phyloP scores from a whole-genome alignment of 768 basidiomycete genomes.

The Serendipita vermifera region DNA sequence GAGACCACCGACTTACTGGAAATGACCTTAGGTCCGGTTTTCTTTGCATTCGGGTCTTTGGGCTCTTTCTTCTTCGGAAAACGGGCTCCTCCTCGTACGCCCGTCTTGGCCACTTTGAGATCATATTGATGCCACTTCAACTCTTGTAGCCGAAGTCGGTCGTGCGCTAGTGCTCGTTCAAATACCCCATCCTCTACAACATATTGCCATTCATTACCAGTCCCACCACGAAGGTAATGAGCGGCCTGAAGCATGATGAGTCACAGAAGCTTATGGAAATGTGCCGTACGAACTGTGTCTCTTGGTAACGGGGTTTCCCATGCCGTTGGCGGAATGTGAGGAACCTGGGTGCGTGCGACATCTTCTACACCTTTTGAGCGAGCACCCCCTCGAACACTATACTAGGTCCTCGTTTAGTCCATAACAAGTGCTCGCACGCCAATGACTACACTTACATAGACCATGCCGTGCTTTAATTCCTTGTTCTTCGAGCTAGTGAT shows the following conservation, averaged over 20 bases:
- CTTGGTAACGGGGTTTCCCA: slow-evolving; percentile 4
- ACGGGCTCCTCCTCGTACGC: no score
- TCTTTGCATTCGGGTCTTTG: no score
- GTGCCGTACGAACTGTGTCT: not conserved
- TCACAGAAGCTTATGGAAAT: not conserved
- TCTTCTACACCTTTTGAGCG: not conserved
- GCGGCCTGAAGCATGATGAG: not conserved
- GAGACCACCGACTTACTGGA: no score
- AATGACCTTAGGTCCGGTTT: no score
- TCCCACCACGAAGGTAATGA: not conserved
- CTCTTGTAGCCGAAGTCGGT: not conserved
- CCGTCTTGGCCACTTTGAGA: no score
- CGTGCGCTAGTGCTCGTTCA: not conserved
- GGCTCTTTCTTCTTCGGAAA: no score
- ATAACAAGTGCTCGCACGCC: not conserved
- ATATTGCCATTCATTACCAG: not conserved
- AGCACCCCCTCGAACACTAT: slow-evolving; percentile 1
- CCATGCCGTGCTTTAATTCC: not conserved
- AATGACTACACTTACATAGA: not conserved
- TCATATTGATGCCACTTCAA: not conserved
- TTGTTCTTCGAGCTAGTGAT: not conserved
- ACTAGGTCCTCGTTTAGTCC: not conserved
- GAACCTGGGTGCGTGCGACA: not conserved
- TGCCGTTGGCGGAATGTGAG: not conserved
- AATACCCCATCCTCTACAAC: not conserved